Evolutionary conservation across 345 rosid genomes (phyloP), one percentile per base, ranked within the genome.

Genomic region (Sisymbrium altissimum): DNA sequence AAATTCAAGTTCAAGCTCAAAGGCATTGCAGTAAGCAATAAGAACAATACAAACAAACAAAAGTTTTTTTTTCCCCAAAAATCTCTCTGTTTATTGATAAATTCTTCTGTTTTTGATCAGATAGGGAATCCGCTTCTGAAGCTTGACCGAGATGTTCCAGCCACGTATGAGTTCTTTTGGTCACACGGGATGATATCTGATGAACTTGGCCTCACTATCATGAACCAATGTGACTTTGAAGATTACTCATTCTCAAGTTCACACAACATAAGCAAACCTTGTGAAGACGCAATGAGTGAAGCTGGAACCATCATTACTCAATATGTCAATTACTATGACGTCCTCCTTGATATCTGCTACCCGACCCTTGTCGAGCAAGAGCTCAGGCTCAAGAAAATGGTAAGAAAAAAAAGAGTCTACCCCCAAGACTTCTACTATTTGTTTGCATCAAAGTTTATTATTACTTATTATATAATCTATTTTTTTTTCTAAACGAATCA

Each of bases 151-250:
- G 98, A 94, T 75, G 65, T 49, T 77, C 84, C 91, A 5, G 88
- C 97, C 27, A 83, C 81, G 40, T 94, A 84, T 60, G 92, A 91
- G 75, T 91, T 72, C 84, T 91, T 88, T 41, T 94, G 98, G 98
- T 91, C 98, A 9, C 96, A 91, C 14, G 96, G 93, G 66, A 91
- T 94, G 97, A 89, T 94, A 41, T 94, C 98, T 27, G 96, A 94
- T 82, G 97, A 94, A 84, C 68, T 91, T 45, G 90, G 90, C 27
- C 87, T 84, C 15, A 77, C 79, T 77, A 85, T 94, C 70, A 86
- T 72, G 91, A 84, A 79, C 39, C 79, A 85, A n/a, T 91, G 98
- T 15, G 81, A 91, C 75, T 94, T 94, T 73, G 87, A 89, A 68
- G 95, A 84, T 77, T 91, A 94, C 79, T 48, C 72, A 44, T 86